Conservation (phyloP, 2,329 filamentous ascomycete genomes). For the Fusarium nodosum region DNA sequence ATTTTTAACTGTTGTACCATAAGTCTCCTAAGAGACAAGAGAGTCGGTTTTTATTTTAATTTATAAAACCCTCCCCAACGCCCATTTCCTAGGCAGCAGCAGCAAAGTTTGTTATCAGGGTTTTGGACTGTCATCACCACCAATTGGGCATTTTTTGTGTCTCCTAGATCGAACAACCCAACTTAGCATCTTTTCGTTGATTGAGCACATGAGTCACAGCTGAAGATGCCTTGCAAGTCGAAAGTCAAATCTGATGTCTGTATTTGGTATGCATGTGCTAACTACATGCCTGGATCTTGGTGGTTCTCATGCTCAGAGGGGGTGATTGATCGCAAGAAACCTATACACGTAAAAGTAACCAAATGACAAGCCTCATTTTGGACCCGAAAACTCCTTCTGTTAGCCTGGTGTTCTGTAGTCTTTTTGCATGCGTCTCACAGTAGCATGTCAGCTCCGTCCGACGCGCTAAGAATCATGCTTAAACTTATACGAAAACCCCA, state of each 20-base stretch:
- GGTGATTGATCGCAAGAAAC: too few species aligned
- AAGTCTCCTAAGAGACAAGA: too few species aligned
- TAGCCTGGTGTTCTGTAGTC: neutral
- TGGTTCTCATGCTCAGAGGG: neutral
- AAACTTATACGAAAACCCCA: neutral
- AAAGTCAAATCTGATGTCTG: neutral
- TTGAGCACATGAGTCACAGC: neutral
- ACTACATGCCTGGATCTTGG: neutral
- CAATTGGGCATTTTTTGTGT: too few species aligned
- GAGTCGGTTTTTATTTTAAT: too few species aligned
- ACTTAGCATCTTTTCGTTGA: neutral
- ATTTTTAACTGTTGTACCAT: neutral
- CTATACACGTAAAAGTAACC: neutral
- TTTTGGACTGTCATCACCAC: too few species aligned
- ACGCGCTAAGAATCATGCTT: neutral
- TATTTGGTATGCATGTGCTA: neutral
- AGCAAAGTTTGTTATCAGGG: too few species aligned
- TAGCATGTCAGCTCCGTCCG: neutral
- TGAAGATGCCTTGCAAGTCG: neutral
- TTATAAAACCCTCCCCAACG: too few species aligned
- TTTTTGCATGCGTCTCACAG: neutral
- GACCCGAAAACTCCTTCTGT: neutral
- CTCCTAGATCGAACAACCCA: too few species aligned
- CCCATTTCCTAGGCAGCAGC: too few species aligned
- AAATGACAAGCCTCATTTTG: neutral